Conservation (phyloP, 805 yeast genomes). For the Alloascoidea hylecoeti region DNA sequence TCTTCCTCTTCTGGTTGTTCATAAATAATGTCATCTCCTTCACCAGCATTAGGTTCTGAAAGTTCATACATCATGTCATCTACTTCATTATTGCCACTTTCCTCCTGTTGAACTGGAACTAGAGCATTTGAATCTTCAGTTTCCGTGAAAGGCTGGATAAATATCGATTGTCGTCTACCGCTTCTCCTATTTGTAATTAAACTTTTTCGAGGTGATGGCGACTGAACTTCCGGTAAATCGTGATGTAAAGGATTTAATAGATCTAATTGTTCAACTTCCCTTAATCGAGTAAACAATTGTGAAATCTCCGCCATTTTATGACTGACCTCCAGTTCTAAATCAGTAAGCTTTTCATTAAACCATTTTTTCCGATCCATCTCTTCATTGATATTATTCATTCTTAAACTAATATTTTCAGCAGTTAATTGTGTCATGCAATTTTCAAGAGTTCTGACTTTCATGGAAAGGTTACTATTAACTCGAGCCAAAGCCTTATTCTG, state of each 20-base stretch:
- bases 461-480: slow-evolving; percentile 27
- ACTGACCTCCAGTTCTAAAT: neutral
- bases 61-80: neutral
- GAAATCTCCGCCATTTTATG: neutral
- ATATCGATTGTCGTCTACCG: neutral
- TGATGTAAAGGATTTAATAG: neutral
- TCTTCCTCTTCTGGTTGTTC: neutral
- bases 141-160: neutral
- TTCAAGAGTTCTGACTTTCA: slow-evolving; percentile 28
- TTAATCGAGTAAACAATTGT: neutral
- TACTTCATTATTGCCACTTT: neutral
- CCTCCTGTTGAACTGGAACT: neutral
- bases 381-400: slow-evolving; percentile 10
- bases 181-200: slow-evolving; percentile 1
- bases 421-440: slow-evolving; percentile 20
- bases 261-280: neutral
- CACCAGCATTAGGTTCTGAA: neutral
- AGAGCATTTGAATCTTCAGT: neutral
- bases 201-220: neutral
- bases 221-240: slow-evolving; percentile 2
- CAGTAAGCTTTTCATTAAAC: neutral
- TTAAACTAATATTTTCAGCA: slow-evolving; percentile 21
- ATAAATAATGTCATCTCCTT: neutral
- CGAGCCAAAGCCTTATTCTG: slow-evolving; percentile 37
- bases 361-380: slow-evolving; percentile 3